Percentiles rank a stretch among this genome's conserved stretches.
phyloP scores from a whole-genome alignment of 2,329 filamentous ascomycete genomes.

The Xylaria sp. region DNA sequence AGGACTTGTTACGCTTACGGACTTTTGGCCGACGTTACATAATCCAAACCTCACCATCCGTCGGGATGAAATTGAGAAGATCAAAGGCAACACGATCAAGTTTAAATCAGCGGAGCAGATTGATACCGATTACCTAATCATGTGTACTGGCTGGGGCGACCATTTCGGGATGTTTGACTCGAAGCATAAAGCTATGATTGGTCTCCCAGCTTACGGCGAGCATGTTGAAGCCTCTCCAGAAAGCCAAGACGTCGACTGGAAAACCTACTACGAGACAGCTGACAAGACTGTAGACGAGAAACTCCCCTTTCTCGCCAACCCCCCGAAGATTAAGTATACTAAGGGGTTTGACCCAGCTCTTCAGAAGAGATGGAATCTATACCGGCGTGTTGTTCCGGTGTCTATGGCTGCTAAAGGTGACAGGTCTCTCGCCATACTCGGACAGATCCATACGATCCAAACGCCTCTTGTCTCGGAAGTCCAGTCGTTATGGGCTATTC shows the following conservation, averaged over 20 bases:
- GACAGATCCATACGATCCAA: slow-evolving; percentile 48
- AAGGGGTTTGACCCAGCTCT: slow-evolving; percentile 34
- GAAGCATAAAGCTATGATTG: slow-evolving; percentile 40
- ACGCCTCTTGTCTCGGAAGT: slow-evolving; percentile 49
- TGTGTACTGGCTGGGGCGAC: slow-evolving; percentile 49
- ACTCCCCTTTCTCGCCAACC: slow-evolving; percentile 43
- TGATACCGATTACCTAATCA: slow-evolving; percentile 43
- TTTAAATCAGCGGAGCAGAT: slow-evolving; percentile 37
- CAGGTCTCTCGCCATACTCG: slow-evolving; percentile 47
- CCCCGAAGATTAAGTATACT: slow-evolving; percentile 36
- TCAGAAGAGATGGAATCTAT: slow-evolving; percentile 44
- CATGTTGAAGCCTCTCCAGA: slow-evolving; percentile 10
- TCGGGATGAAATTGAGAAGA: slow-evolving; percentile 34
- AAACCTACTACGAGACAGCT: slow-evolving; percentile 40
- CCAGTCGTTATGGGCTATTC: slow-evolving; percentile 50
- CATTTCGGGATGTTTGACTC: slow-evolving; percentile 46
- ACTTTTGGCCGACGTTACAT: slow-evolving; percentile 46
- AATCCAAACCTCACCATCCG: slow-evolving; percentile 38
- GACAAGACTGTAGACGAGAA: slow-evolving; percentile 42
- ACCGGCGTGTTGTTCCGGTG: slow-evolving; percentile 39
- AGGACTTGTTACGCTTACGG: slow-evolving; percentile 40
- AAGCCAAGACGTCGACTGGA: slow-evolving; percentile 40
- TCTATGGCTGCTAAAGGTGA: slow-evolving; percentile 44
- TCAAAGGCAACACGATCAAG: slow-evolving; percentile 37
- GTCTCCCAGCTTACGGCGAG: slow-evolving; percentile 40